Evolutionary conservation across 768 basidiomycete species (phyloP).

Genomic region (Mycena indigotica): DNA sequence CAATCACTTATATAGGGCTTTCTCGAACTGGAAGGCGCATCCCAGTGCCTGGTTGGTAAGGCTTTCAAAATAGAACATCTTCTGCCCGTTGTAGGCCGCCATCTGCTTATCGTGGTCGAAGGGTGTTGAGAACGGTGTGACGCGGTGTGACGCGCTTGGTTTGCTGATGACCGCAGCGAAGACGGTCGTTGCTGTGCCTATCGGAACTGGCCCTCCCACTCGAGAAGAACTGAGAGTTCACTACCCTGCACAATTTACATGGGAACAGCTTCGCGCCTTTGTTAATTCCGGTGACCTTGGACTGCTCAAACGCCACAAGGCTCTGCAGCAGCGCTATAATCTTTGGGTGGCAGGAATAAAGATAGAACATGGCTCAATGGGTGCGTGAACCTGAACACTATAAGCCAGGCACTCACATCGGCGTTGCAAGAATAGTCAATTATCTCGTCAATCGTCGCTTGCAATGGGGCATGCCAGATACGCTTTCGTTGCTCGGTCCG

Average conservation of each 20-base stretch:
- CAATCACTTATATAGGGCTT: too few relatives aligned
- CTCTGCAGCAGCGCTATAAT: constrained; percentile 68
- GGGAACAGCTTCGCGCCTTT: constrained; percentile 74
- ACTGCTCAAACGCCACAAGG: constrained; percentile 71
- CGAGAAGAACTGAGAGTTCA: constrained; percentile 62
- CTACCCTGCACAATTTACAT: constrained; percentile 78
- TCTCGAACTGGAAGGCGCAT: too few relatives aligned
- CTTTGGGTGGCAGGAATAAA: constrained; percentile 58
- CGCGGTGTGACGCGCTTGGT: too few relatives aligned
- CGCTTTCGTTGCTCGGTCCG: constrained; percentile 60
- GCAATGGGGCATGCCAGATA: constrained; percentile 76
- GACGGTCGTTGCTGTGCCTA: constrained; percentile 34
- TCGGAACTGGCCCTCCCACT: constrained; percentile 67
- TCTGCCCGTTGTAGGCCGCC: too few relatives aligned
- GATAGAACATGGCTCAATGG: constrained; percentile 62
- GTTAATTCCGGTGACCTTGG: constrained; percentile 83
- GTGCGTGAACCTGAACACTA: constrained; percentile 40
- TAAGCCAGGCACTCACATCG: not conserved
- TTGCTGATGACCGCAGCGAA: too few relatives aligned
- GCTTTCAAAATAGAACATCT: too few relatives aligned
- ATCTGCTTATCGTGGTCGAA: too few relatives aligned
- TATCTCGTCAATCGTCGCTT: constrained; percentile 71
- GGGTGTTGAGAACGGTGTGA: too few relatives aligned
- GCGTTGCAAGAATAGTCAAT: constrained; percentile 48
- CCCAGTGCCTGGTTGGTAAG: too few relatives aligned